Evolutionary conservation across 2,329 filamentous ascomycete species (phyloP).

Genomic region (Curvularia sp.): DNA sequence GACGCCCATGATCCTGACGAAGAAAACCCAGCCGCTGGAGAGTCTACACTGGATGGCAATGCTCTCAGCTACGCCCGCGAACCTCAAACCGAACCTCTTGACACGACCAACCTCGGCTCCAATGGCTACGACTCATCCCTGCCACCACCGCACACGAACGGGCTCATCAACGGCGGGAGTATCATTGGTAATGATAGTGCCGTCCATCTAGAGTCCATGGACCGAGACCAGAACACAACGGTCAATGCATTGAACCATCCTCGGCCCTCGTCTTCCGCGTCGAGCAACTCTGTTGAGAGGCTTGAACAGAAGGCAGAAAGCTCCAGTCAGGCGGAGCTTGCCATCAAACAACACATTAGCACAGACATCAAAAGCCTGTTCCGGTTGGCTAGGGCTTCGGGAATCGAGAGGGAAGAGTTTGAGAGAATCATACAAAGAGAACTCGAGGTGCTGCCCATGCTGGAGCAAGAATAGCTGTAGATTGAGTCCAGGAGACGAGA

Average conservation of each 20-base stretch:
- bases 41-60: slow-evolving; percentile 64
- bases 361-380: slow-evolving; percentile 80
- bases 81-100: slow-evolving; percentile 54
- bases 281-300: slow-evolving; percentile 62
- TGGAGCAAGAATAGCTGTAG: slow-evolving; percentile 64
- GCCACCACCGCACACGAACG: slow-evolving; percentile 30
- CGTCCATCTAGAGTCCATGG: slow-evolving; percentile 33
- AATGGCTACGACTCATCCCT: slow-evolving; percentile 44
- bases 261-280: slow-evolving; percentile 52
- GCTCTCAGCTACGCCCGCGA: slow-evolving; percentile 53
- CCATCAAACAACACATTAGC: slow-evolving; percentile 79
- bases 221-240: slow-evolving; percentile 30
- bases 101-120: slow-evolving; percentile 48
- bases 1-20: slow-evolving; percentile 84
- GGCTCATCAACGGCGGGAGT: slow-evolving; percentile 10
- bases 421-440: slow-evolving; percentile 74
- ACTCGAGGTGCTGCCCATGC: slow-evolving; percentile 71
- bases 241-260: slow-evolving; percentile 46
- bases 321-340: slow-evolving; percentile 71
- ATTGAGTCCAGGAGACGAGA: neutral
- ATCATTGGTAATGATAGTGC: slow-evolving; percentile 24
- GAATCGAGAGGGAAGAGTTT: slow-evolving; percentile 78
- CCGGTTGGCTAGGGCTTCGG: slow-evolving; percentile 71
- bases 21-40: slow-evolving; percentile 55
- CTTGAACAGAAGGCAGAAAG: slow-evolving; percentile 64